phyloP scores from a whole-genome alignment of 805 yeast genomes.

The Spathaspora passalidarum region DNA sequence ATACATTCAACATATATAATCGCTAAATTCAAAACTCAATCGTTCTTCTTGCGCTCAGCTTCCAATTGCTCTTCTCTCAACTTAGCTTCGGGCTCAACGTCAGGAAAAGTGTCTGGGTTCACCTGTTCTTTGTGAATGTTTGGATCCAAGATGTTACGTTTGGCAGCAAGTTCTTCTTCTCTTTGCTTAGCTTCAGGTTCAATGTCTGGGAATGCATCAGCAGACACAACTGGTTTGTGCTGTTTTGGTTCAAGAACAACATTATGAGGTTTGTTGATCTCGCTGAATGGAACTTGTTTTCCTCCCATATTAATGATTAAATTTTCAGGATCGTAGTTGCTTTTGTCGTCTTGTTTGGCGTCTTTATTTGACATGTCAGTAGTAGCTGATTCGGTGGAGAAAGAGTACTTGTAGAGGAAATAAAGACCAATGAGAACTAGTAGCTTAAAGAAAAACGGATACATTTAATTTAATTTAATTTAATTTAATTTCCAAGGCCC shows the following conservation, averaged over 20 bases:
- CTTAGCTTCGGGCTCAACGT: constrained; percentile 31
- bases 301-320: constrained; percentile 33
- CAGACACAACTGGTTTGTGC: constrained; percentile 8
- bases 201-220: constrained; percentile 27
- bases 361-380: constrained; percentile 7
- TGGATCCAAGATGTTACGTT: no score
- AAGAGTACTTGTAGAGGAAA: constrained; percentile 1
- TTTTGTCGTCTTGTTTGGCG: constrained; percentile 7
- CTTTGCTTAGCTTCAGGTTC: constrained; percentile 30
- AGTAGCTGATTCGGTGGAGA: neutral
- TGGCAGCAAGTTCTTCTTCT: no score
- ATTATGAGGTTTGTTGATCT: constrained; percentile 39
- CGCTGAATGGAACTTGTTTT: constrained; percentile 32
- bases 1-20: neutral
- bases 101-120: constrained; percentile 26
- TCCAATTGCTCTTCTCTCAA: constrained; percentile 17
- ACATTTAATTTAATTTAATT: constrained; percentile 2
- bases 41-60: constrained; percentile 1
- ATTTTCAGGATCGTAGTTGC: constrained; percentile 16
- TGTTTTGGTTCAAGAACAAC: constrained; percentile 24
- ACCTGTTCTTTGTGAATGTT: constrained; percentile 17
- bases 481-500: neutral
- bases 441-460: constrained; percentile 5
- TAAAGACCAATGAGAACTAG: constrained; percentile 5
- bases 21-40: neutral